Evolutionary conservation across 495 filamentous ascomycete species (phyloP).

Genomic region (Aspergillus ostianus): DNA sequence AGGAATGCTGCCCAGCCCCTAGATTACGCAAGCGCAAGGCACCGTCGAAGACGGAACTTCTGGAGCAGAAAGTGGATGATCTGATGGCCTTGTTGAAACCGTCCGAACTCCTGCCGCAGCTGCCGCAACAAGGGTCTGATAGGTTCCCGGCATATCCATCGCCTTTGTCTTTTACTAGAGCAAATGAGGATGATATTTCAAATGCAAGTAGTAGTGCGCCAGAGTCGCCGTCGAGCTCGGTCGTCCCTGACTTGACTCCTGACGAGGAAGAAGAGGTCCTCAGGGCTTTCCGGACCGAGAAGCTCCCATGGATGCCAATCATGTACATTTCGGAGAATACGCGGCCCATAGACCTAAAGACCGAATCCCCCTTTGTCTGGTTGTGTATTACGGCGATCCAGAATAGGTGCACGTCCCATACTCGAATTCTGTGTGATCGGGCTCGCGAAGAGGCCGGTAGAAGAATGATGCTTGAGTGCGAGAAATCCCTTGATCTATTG

Average conservation of each 20-base stretch:
- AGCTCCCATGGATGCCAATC: neutral
- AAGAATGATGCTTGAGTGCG: neutral
- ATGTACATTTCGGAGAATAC: neutral
- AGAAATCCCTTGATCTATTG: neutral
- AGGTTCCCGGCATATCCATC: neutral
- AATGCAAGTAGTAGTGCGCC: neutral
- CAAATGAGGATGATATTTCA: neutral
- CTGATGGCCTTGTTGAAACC: neutral
- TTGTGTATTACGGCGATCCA: neutral
- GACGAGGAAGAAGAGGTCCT: neutral
- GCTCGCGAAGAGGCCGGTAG: neutral
- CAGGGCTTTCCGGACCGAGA: neutral
- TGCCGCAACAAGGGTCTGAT: neutral
- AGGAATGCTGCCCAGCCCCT: neutral
- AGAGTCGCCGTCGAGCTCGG: neutral
- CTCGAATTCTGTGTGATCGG: neutral
- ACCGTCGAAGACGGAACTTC: neutral
- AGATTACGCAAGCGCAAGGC: neutral
- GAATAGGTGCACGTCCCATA: neutral
- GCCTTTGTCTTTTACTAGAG: neutral
- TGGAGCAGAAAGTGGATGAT: neutral
- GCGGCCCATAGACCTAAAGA: neutral
- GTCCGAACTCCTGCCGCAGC: neutral
- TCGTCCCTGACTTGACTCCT: neutral
- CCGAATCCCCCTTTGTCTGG: neutral